Base-by-base conservation (phyloP, 2,329 filamentous ascomycete genomes). In the Alternaria brassicae region DNA sequence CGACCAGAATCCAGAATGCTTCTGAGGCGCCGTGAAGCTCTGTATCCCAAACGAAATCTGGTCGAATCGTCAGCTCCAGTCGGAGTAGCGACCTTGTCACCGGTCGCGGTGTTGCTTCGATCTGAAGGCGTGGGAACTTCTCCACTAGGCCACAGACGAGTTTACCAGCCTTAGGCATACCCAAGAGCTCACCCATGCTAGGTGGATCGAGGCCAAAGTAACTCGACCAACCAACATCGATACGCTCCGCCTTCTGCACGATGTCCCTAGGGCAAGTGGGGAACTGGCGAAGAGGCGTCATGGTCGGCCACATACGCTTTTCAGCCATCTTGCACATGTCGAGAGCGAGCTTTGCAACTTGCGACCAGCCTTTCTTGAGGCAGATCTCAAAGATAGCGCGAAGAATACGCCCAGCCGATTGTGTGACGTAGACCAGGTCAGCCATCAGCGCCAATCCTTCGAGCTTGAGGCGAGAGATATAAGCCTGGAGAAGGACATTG, bases 301-400 rank as follows among this genome's bases (percentile, higher is more conserved):
- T 99, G 6, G 94, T 98, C 13, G 94, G 93, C 95, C 95, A 99
- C 96, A 99, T 99, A 49, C 96, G 87, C 84, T 97, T 97, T 82
- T 99, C 95, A 0, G 94, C 95, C 92, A 97, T 98, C 82, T 99
- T 99, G 81, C 96, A 99, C 53, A 99, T 85, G 70, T 97, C 92
- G 40, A 99, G 83, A 0, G 95, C 93, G 62, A 91, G 92, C 81
- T 95, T 97, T 8, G 95, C 92, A 3, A 98, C 95, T 15, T 89
- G 90, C 1, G 95, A 88, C 94, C 94, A 99, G 32, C 94, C 94
- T 79, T 97, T 97, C 81, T 94, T 96, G 66, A 99, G 81, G n/a
- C 91, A 90, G 54, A 99, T 98, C 80, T 99, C 96, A 67, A 98
- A 99, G 49, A 99, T 90, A 0, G 95, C 95, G 56, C 95, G 89